Base-by-base conservation (phyloP, 805 yeast species). In the Monosporozyma aerobia region DNA sequence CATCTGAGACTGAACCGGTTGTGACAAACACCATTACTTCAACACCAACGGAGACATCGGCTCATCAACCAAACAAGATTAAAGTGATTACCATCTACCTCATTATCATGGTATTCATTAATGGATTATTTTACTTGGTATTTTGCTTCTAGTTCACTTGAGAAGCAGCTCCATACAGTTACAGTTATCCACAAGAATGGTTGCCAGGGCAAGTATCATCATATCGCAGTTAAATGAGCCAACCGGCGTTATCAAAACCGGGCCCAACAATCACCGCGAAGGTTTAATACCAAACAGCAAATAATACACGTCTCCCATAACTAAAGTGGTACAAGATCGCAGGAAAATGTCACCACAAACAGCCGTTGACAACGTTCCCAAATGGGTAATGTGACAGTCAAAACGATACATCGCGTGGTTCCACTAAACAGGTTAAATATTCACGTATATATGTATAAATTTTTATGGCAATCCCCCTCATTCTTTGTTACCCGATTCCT, bases 1-100 rank as follows among this genome's bases (percentile, higher is more conserved):
- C 47, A 16, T n/a, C 14, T 44, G 19, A 25, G 16, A 33, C 10
- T 9, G 39, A 33, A 33, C 8, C 39, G 5, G 10, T 5, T 33
- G 5, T 13, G 5, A 7, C 39, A 5, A 14, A 13, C n/a, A 9
- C n/a, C 6, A 33, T 33, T 14, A 14, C 13, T 14, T 7, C 13
- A 3, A 9, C 39, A 11, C 39, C 6, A 5, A 8, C 25, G 3
- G 13, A 39, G 14, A 16, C 43, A 16, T 39, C 14, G 10, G 30
- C 33, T n/a, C 6, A 23, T 22, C 19, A 44, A 33, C 13, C 48
- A 45, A 43, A 44, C 48, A 52, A 53, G 37, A n/a, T 53, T 22
- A 57, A 54, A 22, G 63, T 60, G 22, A 48, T 62, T 11, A n/a
- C 47, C 13, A 47, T 61, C 29, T 62, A 62, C 55, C 23, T 56